These are phyloP conservation scores for Aegilops tauschii DNA, from an alignment of 176 grass and related monocot genomes.

Conservation along the genomic window DNA sequence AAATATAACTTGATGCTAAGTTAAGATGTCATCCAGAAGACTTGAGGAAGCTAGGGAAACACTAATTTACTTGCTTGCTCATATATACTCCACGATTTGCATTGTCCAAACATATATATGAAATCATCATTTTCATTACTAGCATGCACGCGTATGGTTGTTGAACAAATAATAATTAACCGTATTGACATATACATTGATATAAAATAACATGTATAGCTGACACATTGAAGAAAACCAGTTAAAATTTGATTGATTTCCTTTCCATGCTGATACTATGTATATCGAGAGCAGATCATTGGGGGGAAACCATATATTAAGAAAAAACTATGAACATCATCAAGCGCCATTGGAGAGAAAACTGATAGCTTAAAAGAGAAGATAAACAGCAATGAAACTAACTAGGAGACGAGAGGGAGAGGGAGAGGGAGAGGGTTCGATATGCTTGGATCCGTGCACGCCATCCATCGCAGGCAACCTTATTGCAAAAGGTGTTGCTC, in stretches of 20 bases:
- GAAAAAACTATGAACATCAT: not conserved
- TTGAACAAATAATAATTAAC: not conserved
- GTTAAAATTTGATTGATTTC: not conserved
- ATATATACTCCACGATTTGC: not conserved
- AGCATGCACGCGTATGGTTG: not conserved
- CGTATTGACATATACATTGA: not conserved
- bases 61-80: not conserved
- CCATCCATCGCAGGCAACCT: conserved; percentile 59
- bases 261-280: not conserved
- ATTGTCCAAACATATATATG: not conserved
- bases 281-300: not conserved
- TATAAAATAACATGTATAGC: not conserved
- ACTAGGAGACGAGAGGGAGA: not conserved
- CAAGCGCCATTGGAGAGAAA: not conserved
- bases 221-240: not conserved
- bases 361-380: not conserved
- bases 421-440: not conserved
- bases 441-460: conserved; percentile 69
- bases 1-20: not conserved
- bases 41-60: not conserved
- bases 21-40: not conserved
- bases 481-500: conserved; percentile 24
- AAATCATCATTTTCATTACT: not conserved
- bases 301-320: not conserved
- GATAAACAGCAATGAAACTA: not conserved